Base-by-base conservation (phyloP, 78 protist species). In the Monocercomonoides exilis region DNA sequence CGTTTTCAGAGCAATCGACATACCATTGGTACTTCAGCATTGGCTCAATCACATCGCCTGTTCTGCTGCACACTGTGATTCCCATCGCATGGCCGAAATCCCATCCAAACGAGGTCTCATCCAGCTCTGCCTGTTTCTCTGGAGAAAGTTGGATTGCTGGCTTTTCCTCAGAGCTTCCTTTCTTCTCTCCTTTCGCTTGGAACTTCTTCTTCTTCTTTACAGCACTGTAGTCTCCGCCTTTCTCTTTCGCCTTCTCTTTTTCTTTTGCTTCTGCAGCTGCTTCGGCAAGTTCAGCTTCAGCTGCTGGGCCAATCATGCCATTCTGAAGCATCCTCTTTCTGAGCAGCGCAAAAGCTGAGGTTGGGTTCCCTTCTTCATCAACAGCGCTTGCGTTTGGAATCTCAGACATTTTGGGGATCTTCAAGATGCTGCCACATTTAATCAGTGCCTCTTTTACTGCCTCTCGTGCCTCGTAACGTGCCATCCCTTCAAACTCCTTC, bases 1-100 rank as follows among this genome's bases (percentile, higher is more conserved):
- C 80, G 41, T 88, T 36, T 3, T 6, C 43, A 21, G 29, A 6
- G 85, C 91, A 41, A n/a, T 81, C 35, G 29, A 87, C 93, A 97
- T 96, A 92, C 94, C 94, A 98, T 90, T 98, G 99, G 44, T 97
- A 97, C 90, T 89, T 90, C 5, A 96, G 64, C 79, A 93, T 81
- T 32, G 97, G 98, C 89, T 97, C 99, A 38, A 96, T 42, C 2
- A 96, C 32, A 89, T 98, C 98, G 21, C 85, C 85, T 1, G 85
- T 38, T 33, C 91, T 89, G 2, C 36, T 5, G 77, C 89, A 89
- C 43, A 85, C 35, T 1, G 80, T 87, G 29, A 89, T 0, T 5
- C 0, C 1, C 91, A 89, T 89, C 2, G 84, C 86, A 43, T 89
- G 54, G n/a, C 2, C 70, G 21, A 54, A 4, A 32, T 46, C 29